Base-by-base conservation (phyloP, 148 eudicot genomes). In the Vaccinium macrocarpon region DNA sequence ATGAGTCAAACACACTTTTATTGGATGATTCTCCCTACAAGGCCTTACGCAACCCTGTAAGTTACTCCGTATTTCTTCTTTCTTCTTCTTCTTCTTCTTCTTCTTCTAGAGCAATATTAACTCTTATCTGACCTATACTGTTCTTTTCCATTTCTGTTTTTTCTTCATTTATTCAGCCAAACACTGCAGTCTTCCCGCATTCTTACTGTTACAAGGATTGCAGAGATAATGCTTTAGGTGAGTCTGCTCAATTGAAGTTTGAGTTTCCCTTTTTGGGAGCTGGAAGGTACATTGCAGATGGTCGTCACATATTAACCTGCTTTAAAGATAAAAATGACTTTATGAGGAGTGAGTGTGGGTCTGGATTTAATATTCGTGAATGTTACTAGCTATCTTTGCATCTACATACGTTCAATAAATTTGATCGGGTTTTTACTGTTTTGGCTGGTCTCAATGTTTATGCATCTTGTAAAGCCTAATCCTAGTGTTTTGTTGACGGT, bases 11-110 rank as follows among this genome's bases (percentile, higher is more conserved):
- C 85, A 96, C 99, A n/a, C 87, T 96, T 70, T 83, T 96, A 84
- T 56, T 96, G 76, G 99, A 96, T 88, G 99, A 96, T 91, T 91
- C 99, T 84, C 99, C 99, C 5, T 92, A 91, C 88, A 96, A 96
- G 89, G 97, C 99, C 64, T 86, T 96, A 61, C 84, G 89, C 70
- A 96, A 96, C 85, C 98, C 99, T 73, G 99, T 96, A 88, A 88
- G 95, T 88, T 79, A 5, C 21, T 29, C n/a, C 23, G 27, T 14
- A 68, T 77, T 64, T 49, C 71, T 49, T 80, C 76, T 57, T 73
- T 8, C 35, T 50, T 53, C 61, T 73, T 48, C 35, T 49, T 53
- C 59, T 74, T 49, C 2, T 25, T 49, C 35, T 49, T 53, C 59
- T 74, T 49, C 2, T 25, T 49, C 53, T 27, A n/a, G 5, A 12